Evolutionary conservation across 441 rosid species (phyloP), one percentile per base, ranked within the genome.

Genomic region (Theobroma grandiflorum): DNA sequence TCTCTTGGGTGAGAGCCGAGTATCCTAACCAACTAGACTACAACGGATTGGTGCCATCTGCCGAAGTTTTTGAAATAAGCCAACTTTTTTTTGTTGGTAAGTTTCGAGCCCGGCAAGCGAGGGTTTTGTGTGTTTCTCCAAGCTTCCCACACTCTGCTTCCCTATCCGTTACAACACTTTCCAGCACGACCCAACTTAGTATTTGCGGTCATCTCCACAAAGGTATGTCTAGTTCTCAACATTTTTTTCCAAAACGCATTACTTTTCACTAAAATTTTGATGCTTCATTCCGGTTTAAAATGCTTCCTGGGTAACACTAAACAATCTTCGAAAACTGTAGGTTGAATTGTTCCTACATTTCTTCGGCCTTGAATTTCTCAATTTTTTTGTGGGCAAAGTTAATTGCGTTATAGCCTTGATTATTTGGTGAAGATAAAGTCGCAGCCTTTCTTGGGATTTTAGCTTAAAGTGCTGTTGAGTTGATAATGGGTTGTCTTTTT

Each of bases 1-100:
- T 95, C 95, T 90, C 90, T 91, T 91, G 94, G 97, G 97, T 93
- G 97, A 96, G 95, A 94, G 98, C 96, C 99, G 93, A 91, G 91
- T 87, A 93, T 94, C 98, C 99, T 95, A 42, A 94, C 98, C 97
- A 83, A 86, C 95, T 95, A 95, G 97, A 95, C 96, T 91, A 91
- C 94, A 91, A 93, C 92, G 95, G 94, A 92, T 18, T 7, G 31
- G 0, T 26, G 31, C 1, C 1, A 1, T 26, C 1, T 26, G 31
- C 31, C 0, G 31, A 26, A 26, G 31, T 26, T 26, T 26, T 26
- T 26, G 31, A 26, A 26, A 26, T 1, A 0, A 26, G 12, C 15
- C 3, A 15, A 53, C 20, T 15, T 53, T 53, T 53, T 14, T 53
- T 53, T 53, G n/a, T n/a, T n/a, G n/a, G n/a, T n/a, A n/a, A 26